These are phyloP conservation scores for Lachnum nothofagi DNA, from an alignment of 2,329 filamentous ascomycete genomes.

Conservation along the genomic window DNA sequence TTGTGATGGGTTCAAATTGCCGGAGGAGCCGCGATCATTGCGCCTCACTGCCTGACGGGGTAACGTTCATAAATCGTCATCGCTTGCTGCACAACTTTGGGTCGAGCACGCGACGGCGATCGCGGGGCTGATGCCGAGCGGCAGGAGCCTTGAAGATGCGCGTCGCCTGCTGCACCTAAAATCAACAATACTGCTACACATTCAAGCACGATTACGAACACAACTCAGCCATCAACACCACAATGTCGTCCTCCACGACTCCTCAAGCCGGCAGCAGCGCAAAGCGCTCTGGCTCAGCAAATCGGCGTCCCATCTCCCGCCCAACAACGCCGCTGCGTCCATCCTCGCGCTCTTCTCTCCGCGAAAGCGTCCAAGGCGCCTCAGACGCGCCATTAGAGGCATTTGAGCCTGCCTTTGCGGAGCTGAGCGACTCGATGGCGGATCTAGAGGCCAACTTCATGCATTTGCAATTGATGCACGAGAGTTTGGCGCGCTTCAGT, in stretches of 20 bases:
- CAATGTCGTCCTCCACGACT: conserved; percentile 28
- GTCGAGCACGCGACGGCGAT: no score
- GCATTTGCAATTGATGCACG: conserved; percentile 95
- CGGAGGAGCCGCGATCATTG: no score
- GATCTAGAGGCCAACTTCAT: conserved; percentile 96
- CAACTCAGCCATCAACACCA: neutral
- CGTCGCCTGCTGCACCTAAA: no score
- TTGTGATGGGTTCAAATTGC: no score
- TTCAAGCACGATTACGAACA: neutral
- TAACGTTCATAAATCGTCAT: no score
- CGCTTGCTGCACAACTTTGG: no score
- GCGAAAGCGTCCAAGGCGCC: conserved; percentile 51
- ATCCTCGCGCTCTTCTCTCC: conserved; percentile 82
- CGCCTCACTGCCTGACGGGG: no score
- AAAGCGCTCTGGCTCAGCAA: conserved; percentile 27
- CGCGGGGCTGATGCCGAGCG: no score
- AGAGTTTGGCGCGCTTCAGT: conserved; percentile 85
- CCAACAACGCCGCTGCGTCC: conserved; percentile 90
- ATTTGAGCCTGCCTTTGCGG: conserved; percentile 86
- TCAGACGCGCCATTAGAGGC: conserved; percentile 67
- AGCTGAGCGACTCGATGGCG: conserved; percentile 88
- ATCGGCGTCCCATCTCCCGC: conserved; percentile 37
- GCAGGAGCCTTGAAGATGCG: no score
- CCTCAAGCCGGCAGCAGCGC: conserved; percentile 24
- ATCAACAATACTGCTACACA: no score